A percentile compares a stretch with the other conserved stretches of the same genome.
Evolutionary conservation across 306 rosid species (phyloP).

Genomic region (Bauhinia variegata): DNA sequence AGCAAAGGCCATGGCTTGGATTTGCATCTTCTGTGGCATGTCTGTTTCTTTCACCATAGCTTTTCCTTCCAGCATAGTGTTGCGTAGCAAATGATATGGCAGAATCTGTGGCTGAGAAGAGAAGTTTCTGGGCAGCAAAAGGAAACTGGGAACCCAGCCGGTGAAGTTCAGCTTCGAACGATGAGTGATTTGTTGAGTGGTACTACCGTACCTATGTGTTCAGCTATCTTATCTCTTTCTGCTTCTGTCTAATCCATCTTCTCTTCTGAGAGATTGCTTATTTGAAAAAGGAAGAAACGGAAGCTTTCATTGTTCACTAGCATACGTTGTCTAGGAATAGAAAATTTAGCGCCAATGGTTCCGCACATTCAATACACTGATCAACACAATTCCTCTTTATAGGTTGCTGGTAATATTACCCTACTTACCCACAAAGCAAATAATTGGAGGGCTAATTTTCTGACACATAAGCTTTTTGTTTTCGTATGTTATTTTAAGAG

Average conservation of each 20-base stretch:
- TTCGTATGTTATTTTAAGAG: no score
- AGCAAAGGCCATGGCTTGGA: constrained; percentile 86
- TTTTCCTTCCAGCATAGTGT: constrained; percentile 81
- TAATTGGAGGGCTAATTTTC: no score
- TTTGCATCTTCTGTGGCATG: constrained; percentile 77
- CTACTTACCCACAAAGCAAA: no score
- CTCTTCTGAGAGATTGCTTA: background rate
- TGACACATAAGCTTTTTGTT: no score
- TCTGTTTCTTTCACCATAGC: constrained; percentile 68
- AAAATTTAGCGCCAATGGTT: no score
- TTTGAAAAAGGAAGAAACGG: no score
- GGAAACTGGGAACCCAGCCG: constrained; percentile 17
- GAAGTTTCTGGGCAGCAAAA: background rate
- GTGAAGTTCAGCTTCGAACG: background rate
- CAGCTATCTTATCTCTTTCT: constrained; percentile 22
- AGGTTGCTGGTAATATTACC: no score
- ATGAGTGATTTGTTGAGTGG: constrained; percentile 13
- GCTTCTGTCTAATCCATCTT: background rate
- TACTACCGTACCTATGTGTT: constrained; percentile 26
- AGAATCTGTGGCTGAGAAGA: no score
- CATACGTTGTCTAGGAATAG: background rate
- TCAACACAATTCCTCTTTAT: no score
- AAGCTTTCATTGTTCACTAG: no score
- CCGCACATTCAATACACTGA: no score
- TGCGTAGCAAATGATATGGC: background rate